Evolutionary conservation across 2,329 filamentous ascomycete species (phyloP).

Genomic region (Anisogramma anomala): DNA sequence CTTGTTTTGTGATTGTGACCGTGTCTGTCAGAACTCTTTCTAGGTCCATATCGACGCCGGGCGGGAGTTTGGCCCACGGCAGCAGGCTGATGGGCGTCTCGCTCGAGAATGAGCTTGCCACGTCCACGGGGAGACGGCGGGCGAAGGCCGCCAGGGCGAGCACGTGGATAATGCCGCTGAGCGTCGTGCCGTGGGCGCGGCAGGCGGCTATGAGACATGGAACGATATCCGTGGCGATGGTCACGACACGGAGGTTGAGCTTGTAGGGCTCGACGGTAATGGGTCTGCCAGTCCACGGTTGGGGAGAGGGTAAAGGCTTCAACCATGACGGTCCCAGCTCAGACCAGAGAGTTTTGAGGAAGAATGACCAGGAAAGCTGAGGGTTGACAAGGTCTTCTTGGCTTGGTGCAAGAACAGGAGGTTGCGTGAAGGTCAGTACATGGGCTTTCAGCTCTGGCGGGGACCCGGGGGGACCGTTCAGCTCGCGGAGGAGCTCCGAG

Average conservation of each 20-base stretch:
- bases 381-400: constrained; percentile 33
- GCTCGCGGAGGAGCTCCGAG: constrained; percentile 30
- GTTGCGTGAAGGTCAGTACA: constrained; percentile 23
- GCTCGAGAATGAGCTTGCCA: constrained; percentile 25
- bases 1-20: constrained; percentile 26
- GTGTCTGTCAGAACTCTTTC: constrained; percentile 27
- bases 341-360: constrained; percentile 30
- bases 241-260: constrained; percentile 27
- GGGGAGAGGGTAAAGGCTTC: constrained; percentile 15
- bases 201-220: constrained; percentile 27
- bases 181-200: constrained; percentile 29
- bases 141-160: constrained; percentile 32
- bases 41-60: constrained; percentile 20
- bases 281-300: constrained; percentile 28
- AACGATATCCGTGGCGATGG: constrained; percentile 22
- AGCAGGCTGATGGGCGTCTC: constrained; percentile 35
- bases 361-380: constrained; percentile 28
- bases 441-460: constrained; percentile 16
- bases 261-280: constrained; percentile 27
- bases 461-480: constrained; percentile 21
- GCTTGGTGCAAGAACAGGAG: constrained; percentile 24
- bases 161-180: constrained; percentile 39
- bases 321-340: constrained; percentile 30
- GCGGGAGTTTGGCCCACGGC: constrained; percentile 22
- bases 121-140: constrained; percentile 23